Evolutionary conservation across 305 asterid species (phyloP), one percentile per base, ranked within the genome.

Genomic region (Fraxinus platypoda): DNA sequence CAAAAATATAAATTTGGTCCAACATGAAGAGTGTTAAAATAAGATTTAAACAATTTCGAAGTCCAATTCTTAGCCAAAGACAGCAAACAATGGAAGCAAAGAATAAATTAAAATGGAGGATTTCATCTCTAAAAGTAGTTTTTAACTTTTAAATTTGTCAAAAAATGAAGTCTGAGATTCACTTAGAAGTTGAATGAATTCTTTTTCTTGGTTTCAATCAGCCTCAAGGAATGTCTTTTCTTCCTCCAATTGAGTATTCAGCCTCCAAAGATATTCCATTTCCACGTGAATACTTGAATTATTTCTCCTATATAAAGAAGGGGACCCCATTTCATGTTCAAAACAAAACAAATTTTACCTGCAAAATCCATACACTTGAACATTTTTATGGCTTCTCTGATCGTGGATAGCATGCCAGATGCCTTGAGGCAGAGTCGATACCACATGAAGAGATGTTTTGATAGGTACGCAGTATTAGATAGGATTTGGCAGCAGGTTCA

Each of bases 391-490:
- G 89, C 91, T 83, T 89, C 91, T 83, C 62, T 87, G 21, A 83
- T 89, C 3, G 90, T 84, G 25, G 91, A 88, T 80, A 85, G 88
- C 54, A 91, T 91, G 95, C 90, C 94, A 62, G 92, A 88, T 49
- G 93, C 92, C 0, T 71, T 89, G 83, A 89, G 87, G 85, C 91
- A 90, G 80, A 92, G 92, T 76, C 83, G 90, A 73, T 87, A 83
- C 82, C 94, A 89, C 77, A 87, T 89, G 94, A 93, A 90, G 91
- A 85, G 90, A 87, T 94, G 97, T 30, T 92, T 93, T 73, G 74
- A 92, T 38, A 93, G 94, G 98, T 91, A 88, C 35, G 41, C 38
- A 68, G 4, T 68, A 68, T 30, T 68, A 68, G 1, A 68, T 17
- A 13, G 0, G 37, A 68, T 68, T 68, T 12, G 74, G 28, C 15